Percentiles rank a stretch among this genome's conserved stretches.
Evolutionary conservation across 2,329 filamentous ascomycete species (phyloP).

Genomic region (Pseudofabraea citricarpa): DNA sequence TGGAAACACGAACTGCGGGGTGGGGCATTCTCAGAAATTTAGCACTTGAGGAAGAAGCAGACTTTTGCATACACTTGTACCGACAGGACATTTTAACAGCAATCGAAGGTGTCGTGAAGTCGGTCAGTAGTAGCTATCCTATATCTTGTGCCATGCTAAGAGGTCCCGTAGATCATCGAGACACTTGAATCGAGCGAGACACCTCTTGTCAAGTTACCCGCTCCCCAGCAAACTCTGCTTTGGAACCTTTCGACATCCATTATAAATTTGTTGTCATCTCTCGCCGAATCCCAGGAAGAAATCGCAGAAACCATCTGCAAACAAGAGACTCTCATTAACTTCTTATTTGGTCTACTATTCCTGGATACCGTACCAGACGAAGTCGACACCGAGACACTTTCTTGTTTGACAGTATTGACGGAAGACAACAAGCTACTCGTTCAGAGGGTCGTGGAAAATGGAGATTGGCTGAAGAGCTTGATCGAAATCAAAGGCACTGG

Average conservation of each 20-base stretch:
- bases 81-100: conserved; percentile 57
- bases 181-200: conserved; percentile 29
- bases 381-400: conserved; percentile 40
- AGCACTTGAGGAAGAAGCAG: conserved; percentile 57
- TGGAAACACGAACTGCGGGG: conserved; percentile 61
- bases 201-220: conserved; percentile 42
- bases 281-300: conserved; percentile 57
- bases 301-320: conserved; percentile 49
- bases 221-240: conserved; percentile 47
- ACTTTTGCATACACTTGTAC: conserved; percentile 63
- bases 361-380: conserved; percentile 33
- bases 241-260: conserved; percentile 52
- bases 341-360: conserved; percentile 50
- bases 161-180: conserved; percentile 22
- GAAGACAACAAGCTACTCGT: conserved; percentile 55
- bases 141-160: conserved; percentile 5
- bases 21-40: conserved; percentile 62
- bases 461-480: conserved; percentile 45
- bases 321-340: conserved; percentile 42
- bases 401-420: conserved; percentile 51
- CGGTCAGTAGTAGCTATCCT: conserved; percentile 34
- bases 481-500: conserved; percentile 41
- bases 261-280: conserved; percentile 44
- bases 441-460: conserved; percentile 47
- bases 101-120: conserved; percentile 49